Evolutionary conservation across 1,284 basidiomycete species (phyloP), one percentile per base, ranked within the genome.

Genomic region (Rhodotorula sp.): DNA sequence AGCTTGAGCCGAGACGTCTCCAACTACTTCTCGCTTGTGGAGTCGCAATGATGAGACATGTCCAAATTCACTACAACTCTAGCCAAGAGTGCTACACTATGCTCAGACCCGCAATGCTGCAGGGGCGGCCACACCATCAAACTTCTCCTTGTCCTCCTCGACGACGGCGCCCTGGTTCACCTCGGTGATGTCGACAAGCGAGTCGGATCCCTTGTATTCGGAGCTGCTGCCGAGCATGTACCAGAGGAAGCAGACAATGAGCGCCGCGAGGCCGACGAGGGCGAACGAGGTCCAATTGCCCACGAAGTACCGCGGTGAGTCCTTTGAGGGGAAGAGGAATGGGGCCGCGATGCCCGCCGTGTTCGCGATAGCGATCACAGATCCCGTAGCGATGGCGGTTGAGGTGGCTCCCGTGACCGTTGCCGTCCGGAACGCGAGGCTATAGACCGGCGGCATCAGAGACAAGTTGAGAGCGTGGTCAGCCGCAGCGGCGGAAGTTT

Each of bases 251-350:
- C 56, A 56, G 4, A 72, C 72, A 34, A 79, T 66, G 57, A 76
- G 8, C 1, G 60, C 68, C 0, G 78, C 64, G 16, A 72, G 38
- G 5, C 62, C 77, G 21, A 79, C 60, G 67, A 79, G 71, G 26
- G 70, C 73, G 62, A 79, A 79, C 15, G 76, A 73, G 0, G 76
- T 78, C 79, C 79, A 79, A 45, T 77, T 69, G 45, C 79, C 79
- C 60, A 60, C 68, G 31, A 55, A 12, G 57, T 71, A 71, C 2
- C 31, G 28, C 2, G 70, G 70, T 14, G 52, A 48, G 31, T 68
- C 60, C 7, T 18, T 60, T 14, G 60, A 62, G 21, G 61, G 60
- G 57, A 71, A 71, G n/a, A 70, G 48, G 62, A 71, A 68, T 18
- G 78, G 76, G 2, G 77, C 76, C 38, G 77, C 76, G 48, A 64